Evolutionary conservation across 805 yeast species (phyloP).

Genomic region (Tetrapisispora pingtungensis): DNA sequence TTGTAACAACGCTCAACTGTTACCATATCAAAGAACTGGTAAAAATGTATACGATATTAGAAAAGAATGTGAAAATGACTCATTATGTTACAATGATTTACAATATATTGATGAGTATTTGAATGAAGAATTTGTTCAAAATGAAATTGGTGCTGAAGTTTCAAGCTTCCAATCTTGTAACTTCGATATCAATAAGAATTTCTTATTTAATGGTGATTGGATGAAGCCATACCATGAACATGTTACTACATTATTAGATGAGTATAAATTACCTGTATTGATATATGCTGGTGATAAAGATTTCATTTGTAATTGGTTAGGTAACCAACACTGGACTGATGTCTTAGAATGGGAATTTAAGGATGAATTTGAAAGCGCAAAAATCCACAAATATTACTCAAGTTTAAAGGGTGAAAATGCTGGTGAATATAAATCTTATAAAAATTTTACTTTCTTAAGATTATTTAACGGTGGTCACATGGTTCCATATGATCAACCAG

Average conservation of each 20-base stretch:
- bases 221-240: slow-evolving; percentile 78
- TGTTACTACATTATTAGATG: slow-evolving; percentile 61
- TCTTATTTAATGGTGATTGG: slow-evolving; percentile 83
- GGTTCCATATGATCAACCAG: slow-evolving; percentile 88
- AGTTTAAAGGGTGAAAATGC: slow-evolving; percentile 33
- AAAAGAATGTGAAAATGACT: slow-evolving; percentile 57
- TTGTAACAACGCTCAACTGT: slow-evolving; percentile 78
- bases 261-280: slow-evolving; percentile 53
- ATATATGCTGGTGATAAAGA: slow-evolving; percentile 94
- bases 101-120: slow-evolving; percentile 68
- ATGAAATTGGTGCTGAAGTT: slow-evolving; percentile 86
- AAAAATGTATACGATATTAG: slow-evolving; percentile 87
- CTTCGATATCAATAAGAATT: slow-evolving; percentile 67
- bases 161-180: slow-evolving; percentile 67
- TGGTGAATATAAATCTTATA: slow-evolving; percentile 69
- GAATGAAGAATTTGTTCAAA: slow-evolving; percentile 65
- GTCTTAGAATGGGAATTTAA: slow-evolving; percentile 54
- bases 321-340: slow-evolving; percentile 77
- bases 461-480: slow-evolving; percentile 81
- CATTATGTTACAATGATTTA: slow-evolving; percentile 71
- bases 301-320: slow-evolving; percentile 87
- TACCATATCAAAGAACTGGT: slow-evolving; percentile 76
- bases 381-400: slow-evolving; percentile 35
- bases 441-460: slow-evolving; percentile 66
- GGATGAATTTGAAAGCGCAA: slow-evolving; percentile 35